Evolutionary conservation across 108 stramenopile species (phyloP).

Genomic region (Seminavis robusta): DNA sequence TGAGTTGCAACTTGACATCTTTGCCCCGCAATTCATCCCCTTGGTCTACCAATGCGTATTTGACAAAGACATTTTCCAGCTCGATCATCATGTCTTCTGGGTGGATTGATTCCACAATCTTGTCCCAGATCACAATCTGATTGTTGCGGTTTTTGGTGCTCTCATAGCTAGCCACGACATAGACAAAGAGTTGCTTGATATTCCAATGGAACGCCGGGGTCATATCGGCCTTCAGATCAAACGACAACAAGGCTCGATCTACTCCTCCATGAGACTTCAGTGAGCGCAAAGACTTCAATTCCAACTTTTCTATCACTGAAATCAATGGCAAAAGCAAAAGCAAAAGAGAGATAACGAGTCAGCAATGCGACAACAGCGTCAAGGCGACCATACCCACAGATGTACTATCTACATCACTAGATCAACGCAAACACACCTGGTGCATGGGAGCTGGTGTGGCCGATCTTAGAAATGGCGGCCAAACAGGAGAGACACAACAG

Average conservation of each 20-base stretch:
- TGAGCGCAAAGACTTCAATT: conserved; percentile 70
- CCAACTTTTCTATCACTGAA: conserved; percentile 59
- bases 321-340: too few relatives aligned
- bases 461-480: conserved; percentile 80
- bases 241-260: conserved; percentile 89
- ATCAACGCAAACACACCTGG: conserved; percentile 37
- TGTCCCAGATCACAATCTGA: conserved; percentile 96
- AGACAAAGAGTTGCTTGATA: conserved; percentile 94
- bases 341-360: not conserved
- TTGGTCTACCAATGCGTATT: conserved; percentile 96
- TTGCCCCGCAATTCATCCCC: conserved; percentile 87
- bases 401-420: not conserved
- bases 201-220: conserved; percentile 98
- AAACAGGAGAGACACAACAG: conserved; percentile 86
- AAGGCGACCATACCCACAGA: not conserved
- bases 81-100: conserved; percentile 65
- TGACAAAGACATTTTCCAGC: conserved; percentile 86
- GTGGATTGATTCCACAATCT: conserved; percentile 85
- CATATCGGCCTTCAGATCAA: conserved; percentile 94
- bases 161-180: conserved; percentile 88
- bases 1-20: conserved; percentile 80
- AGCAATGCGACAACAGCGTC: not conserved
- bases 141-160: conserved; percentile 78
- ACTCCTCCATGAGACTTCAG: conserved; percentile 90
- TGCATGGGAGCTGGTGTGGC: conserved; percentile 49